A percentile compares a stretch with the other conserved stretches of the same genome.
phyloP scores from a whole-genome alignment of 2,329 filamentous ascomycete genomes.

The Xylaria sp. region DNA sequence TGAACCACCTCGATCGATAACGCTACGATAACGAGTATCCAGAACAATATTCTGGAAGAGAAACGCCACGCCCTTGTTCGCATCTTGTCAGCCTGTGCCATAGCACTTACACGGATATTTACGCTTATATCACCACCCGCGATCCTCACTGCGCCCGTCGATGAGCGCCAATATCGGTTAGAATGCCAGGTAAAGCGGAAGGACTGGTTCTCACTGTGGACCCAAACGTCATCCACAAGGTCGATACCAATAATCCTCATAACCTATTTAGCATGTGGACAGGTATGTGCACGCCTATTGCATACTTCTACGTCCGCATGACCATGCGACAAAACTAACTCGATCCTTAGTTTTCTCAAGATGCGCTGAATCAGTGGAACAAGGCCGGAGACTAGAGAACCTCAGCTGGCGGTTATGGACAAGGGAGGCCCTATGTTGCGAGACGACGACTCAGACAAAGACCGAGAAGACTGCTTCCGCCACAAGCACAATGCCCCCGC shows the following conservation, averaged over 20 bases:
- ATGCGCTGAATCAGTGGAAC: slow-evolving; percentile 92
- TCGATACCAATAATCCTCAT: slow-evolving; percentile 91
- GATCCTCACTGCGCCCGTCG: slow-evolving; percentile 40
- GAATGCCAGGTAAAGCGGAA: slow-evolving; percentile 85
- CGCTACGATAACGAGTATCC: slow-evolving; percentile 41
- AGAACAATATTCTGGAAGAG: slow-evolving; percentile 10
- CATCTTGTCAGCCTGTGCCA: slow-evolving; percentile 41
- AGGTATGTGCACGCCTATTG: slow-evolving; percentile 68
- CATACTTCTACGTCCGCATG: slow-evolving; percentile 11
- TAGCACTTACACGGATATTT: slow-evolving; percentile 39
- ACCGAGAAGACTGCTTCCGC: slow-evolving; percentile 51
- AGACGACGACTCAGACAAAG: slow-evolving; percentile 65
- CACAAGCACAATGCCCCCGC: slow-evolving; percentile 58
- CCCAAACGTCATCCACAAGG: slow-evolving; percentile 89
- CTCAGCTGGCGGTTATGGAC: slow-evolving; percentile 97
- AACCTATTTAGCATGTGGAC: slow-evolving; percentile 98
- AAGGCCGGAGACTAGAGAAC: slow-evolving; percentile 92
- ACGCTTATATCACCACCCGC: slow-evolving; percentile 35
- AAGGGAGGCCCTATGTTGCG: slow-evolving; percentile 89
- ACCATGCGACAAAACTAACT: slow-evolving; percentile 48
- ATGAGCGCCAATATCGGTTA: slow-evolving; percentile 46
- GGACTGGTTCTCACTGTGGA: slow-evolving; percentile 91
- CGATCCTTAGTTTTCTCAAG: slow-evolving; percentile 80
- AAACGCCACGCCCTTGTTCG: slow-evolving; percentile 9
- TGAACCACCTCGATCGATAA: slow-evolving; percentile 22